Base-by-base conservation (phyloP, 2,329 filamentous ascomycete species). In the Colletotrichum sp. region DNA sequence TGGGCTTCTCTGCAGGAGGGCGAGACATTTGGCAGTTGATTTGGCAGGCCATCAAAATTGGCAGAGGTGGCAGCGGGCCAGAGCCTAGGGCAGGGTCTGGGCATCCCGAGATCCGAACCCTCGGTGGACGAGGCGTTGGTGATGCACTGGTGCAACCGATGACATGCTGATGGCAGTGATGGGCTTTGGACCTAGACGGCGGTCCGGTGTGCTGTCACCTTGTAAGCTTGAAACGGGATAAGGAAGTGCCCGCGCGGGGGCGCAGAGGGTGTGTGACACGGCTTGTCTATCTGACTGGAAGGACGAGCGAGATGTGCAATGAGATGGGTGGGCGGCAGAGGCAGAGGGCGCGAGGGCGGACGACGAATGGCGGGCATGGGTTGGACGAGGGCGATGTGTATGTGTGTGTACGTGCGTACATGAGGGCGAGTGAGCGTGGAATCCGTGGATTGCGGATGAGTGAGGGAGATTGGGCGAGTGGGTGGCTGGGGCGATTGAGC, bases 1-100 rank as follows among this genome's bases (percentile, higher is more conserved):
- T n/a, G 59, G 55, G 69, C 73, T 72, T 76, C 70, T 73, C 32
- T 76, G 73, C 73, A 76, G 73, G 64, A 49, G 44, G 63, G 64
- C 73, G 24, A 57, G 26, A 73, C 55, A 52, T 36, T 73, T 73
- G 44, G 57, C 57, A 65, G 34, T 59, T 65, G 26, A 36, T 34
- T 55, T 63, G 62, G 36, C 57, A 67, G 30, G 32, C 36, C 18
- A 34, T 59, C 66, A 21, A 59, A 18, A 28, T 21, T 52, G 69
- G 55, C 55, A 63, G 39, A 32, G 30, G 24, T 63, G 59, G 55
- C 64, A 49, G 64, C 57, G 44, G 44, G 44, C 44, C 44, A 52
- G 3, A 52, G 44, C 44, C 44, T 24, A 34, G 32, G n/a, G 21
- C n/a, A 24, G 18, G 55, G 36, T 36, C 64, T 73, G 70, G 57